A percentile compares a stretch with the other conserved stretches of the same genome.
Conservation (phyloP, 2,329 filamentous ascomycete genomes). For the Ceratocystiopsis minuta region DNA sequence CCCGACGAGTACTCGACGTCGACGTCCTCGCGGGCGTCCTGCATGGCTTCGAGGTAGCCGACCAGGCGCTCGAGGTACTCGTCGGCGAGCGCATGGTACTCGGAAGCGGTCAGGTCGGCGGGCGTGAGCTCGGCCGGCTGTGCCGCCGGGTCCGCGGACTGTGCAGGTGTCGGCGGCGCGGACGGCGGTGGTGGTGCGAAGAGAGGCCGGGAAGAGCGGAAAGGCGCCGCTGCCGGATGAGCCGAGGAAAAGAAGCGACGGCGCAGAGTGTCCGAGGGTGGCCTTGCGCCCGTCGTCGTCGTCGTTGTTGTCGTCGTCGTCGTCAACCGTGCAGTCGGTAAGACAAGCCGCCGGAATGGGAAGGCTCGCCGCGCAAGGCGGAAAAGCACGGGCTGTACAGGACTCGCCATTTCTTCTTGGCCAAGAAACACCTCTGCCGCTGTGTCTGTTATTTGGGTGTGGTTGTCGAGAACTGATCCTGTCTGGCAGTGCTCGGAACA, state of each 20-base stretch:
- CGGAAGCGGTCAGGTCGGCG: constrained; percentile 36
- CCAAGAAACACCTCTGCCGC: not conserved
- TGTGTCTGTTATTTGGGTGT: too few relatives aligned
- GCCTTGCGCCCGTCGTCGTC: not conserved
- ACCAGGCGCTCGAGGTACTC: constrained; percentile 46
- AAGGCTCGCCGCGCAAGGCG: constrained; percentile 1
- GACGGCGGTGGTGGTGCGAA: not conserved
- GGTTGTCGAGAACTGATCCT: not conserved
- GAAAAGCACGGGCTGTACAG: not conserved
- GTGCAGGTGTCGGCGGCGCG: not conserved
- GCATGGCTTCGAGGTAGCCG: constrained; percentile 48
- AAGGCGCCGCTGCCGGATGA: not conserved
- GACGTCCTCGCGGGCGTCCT: constrained; percentile 56
- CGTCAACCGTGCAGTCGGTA: too few relatives aligned
- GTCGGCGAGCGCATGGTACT: constrained; percentile 68
- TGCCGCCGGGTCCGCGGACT: too few relatives aligned
- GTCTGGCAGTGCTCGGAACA: too few relatives aligned
- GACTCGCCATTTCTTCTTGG: not conserved
- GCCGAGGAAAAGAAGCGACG: not conserved
- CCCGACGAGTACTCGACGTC: constrained; percentile 63
- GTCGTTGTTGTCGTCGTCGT: not conserved
- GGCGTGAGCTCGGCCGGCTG: constrained; percentile 3
- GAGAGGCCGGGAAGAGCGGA: not conserved
- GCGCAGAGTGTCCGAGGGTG: too few relatives aligned
- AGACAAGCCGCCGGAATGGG: too few relatives aligned